Evolutionary conservation across 2,329 filamentous ascomycete species (phyloP).

Genomic region (Xylaria digitata): DNA sequence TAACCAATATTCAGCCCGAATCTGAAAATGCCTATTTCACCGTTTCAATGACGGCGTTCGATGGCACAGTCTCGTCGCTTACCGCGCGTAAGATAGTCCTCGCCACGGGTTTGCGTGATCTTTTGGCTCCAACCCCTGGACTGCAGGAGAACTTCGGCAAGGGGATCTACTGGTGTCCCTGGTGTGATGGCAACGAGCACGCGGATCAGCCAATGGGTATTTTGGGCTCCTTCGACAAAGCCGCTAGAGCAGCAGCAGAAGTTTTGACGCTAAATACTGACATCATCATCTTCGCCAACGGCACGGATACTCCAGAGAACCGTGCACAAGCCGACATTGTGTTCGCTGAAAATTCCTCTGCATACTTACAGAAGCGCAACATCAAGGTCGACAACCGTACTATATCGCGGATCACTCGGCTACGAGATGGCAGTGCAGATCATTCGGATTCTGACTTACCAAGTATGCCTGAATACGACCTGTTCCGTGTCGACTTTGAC

Average conservation of each 20-base stretch:
- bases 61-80: conserved; percentile 48
- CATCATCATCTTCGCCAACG: conserved; percentile 68
- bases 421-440: conserved; percentile 54
- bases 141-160: conserved; percentile 66
- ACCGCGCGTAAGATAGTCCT: conserved; percentile 67
- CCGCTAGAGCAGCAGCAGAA: conserved; percentile 61
- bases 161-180: conserved; percentile 72
- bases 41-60: conserved; percentile 52
- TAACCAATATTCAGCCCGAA: conserved; percentile 55
- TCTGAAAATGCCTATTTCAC: conserved; percentile 52
- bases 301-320: conserved; percentile 61
- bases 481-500: conserved; percentile 65
- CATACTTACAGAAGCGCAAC: conserved; percentile 61
- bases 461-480: conserved; percentile 61
- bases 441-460: conserved; percentile 54
- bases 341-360: conserved; percentile 57
- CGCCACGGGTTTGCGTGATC: conserved; percentile 66
- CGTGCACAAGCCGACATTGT: conserved; percentile 54
- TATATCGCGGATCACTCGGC: conserved; percentile 60
- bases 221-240: conserved; percentile 57
- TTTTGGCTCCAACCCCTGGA: conserved; percentile 66
- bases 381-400: conserved; percentile 67
- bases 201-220: conserved; percentile 68
- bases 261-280: conserved; percentile 65
- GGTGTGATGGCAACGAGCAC: conserved; percentile 73